phyloP scores from a whole-genome alignment of 202 grass and related monocot species.

The Setaria viridis region DNA sequence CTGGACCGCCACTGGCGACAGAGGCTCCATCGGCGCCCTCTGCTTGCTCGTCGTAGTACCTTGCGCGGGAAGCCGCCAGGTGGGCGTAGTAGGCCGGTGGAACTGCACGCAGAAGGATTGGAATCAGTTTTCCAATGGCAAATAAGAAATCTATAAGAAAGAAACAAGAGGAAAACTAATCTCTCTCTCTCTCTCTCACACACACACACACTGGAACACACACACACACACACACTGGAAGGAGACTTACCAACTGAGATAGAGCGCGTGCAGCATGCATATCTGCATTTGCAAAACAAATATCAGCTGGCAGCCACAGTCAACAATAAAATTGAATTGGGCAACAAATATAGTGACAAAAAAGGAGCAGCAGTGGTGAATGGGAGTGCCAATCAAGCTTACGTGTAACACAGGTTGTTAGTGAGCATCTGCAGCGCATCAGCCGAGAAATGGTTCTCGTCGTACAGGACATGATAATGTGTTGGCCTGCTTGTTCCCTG shows the following conservation, averaged over 20 bases:
- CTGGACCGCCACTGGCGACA: conserved; percentile 10
- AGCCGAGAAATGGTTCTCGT: conserved; percentile 71
- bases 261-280: conserved; percentile 83
- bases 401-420: conserved; percentile 87
- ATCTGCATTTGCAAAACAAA: conserved; percentile 61
- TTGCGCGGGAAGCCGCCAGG: conserved; percentile 60
- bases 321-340: neutral
- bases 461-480: conserved; percentile 79
- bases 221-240: neutral
- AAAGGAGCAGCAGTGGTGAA: neutral
- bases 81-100: conserved; percentile 79
- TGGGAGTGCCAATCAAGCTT: neutral
- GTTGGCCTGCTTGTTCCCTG: conserved; percentile 87
- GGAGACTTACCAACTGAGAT: conserved; percentile 73
- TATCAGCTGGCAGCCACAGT: neutral
- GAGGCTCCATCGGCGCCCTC: conserved; percentile 20
- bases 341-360: neutral
- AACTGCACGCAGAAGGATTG: conserved; percentile 37
- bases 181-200: no score
- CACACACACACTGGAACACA: no score
- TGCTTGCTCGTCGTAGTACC: conserved; percentile 43
- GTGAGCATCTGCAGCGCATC: conserved; percentile 76
- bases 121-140: neutral
- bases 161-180: neutral
- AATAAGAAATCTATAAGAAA: neutral